These are phyloP conservation scores for Calonectria hawksworthii DNA, from an alignment of 2,329 filamentous ascomycete genomes.

Conservation along the genomic window DNA sequence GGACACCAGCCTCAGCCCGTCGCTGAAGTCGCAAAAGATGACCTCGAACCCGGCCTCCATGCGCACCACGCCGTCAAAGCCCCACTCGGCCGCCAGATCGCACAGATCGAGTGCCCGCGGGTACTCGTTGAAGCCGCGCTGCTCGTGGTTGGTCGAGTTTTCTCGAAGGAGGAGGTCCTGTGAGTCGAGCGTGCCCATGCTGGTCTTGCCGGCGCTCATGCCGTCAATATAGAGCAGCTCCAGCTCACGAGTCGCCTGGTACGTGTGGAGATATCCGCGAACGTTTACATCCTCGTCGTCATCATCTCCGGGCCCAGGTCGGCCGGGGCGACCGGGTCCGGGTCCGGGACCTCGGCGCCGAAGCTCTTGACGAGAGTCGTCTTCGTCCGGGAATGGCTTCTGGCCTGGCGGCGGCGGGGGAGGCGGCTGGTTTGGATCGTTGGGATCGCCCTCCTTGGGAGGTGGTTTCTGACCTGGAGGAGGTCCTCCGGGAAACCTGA, in stretches of 20 bases:
- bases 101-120: constrained; percentile 70
- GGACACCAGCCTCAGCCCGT: constrained; percentile 56
- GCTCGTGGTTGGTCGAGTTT: constrained; percentile 36
- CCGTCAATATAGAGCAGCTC: constrained; percentile 79
- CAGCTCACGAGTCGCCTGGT: constrained; percentile 69
- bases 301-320: constrained; percentile 7
- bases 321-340: not conserved
- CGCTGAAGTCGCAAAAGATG: constrained; percentile 74
- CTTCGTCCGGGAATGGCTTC: not conserved
- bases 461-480: not conserved
- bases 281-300: constrained; percentile 23
- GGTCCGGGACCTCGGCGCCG: constrained; percentile 10
- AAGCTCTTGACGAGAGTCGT: constrained; percentile 26
- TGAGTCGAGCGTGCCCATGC: constrained; percentile 76
- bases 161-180: constrained; percentile 74
- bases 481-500: not conserved
- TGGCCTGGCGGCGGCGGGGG: constrained; percentile 16
- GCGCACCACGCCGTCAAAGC: constrained; percentile 75
- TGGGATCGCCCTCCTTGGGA: not conserved
- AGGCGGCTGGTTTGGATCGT: constrained; percentile 1
- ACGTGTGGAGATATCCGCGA: constrained; percentile 76
- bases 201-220: constrained; percentile 75
- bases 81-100: constrained; percentile 64
- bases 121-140: constrained; percentile 57
- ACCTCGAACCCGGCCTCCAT: constrained; percentile 81